Conservation (phyloP, 176 grass and related monocot species). For the Puccinellia tenuiflora region DNA sequence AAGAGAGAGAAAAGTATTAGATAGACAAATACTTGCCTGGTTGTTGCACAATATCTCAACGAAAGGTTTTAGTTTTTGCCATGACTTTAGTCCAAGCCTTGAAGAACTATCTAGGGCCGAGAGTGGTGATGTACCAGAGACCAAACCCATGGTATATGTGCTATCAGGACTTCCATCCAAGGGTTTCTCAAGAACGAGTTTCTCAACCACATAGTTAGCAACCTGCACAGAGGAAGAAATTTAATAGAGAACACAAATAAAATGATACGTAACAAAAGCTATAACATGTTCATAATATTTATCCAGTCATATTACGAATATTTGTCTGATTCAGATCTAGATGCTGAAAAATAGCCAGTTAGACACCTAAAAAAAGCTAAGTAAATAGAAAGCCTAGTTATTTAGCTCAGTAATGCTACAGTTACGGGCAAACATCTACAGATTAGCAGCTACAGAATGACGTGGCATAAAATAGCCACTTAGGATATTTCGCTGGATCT, state of each 20-base stretch:
- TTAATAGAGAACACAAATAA: not conserved
- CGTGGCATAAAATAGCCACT: too few species aligned
- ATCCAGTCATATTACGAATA: not conserved
- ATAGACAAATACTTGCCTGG: constrained; percentile 51
- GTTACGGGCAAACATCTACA: too few species aligned
- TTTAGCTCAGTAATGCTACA: too few species aligned
- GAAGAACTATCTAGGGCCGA: constrained; percentile 59
- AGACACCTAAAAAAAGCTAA: not conserved
- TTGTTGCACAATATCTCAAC: constrained; percentile 93
- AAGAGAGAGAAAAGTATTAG: not conserved
- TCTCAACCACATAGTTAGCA: constrained; percentile 90
- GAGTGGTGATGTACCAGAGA: constrained; percentile 47
- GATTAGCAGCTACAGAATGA: too few species aligned
- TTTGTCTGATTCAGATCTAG: not conserved
- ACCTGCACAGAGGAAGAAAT: constrained; percentile 47
- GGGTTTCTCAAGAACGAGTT: constrained; percentile 71
- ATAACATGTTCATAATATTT: constrained; percentile 1
- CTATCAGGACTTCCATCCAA: constrained; percentile 64
- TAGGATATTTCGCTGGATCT: not conserved
- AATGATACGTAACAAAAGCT: not conserved
- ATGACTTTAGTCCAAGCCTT: constrained; percentile 54
- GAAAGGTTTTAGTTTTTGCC: constrained; percentile 66
- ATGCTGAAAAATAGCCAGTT: not conserved
- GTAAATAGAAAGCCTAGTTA: not conserved
- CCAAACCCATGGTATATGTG: constrained; percentile 55